Evolutionary conservation across 163 green algal genomes (phyloP).

Genomic region (Chlamydomonas reinhardtii): DNA sequence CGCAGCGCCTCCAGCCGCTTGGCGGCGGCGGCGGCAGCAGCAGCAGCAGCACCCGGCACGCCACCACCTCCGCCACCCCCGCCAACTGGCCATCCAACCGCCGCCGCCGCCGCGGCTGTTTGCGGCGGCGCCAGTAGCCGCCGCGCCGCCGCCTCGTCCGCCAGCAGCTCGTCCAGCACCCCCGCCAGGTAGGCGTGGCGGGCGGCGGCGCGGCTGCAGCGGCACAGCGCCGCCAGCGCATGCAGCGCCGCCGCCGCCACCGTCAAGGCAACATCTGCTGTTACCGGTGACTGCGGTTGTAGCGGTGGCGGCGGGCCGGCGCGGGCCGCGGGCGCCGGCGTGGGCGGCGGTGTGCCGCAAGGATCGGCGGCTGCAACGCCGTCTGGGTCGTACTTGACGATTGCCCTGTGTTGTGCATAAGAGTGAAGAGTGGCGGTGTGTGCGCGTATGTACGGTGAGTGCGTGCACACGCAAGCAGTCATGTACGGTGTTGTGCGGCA

Average conservation of each 20-base stretch:
- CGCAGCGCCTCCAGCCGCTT: background rate
- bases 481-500: too few species aligned
- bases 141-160: background rate
- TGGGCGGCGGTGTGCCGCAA: background rate
- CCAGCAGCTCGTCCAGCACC: slow-evolving; percentile 2
- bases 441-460: too few species aligned
- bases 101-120: background rate
- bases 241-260: background rate
- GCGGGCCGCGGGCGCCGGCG: too few species aligned
- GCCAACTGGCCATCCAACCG: background rate
- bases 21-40: too few species aligned
- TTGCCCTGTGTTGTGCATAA: too few species aligned
- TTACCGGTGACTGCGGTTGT: too few species aligned
- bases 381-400: background rate
- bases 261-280: too few species aligned
- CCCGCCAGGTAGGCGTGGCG: background rate
- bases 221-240: slow-evolving; percentile 3
- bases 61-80: background rate
- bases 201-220: slow-evolving; percentile 12
- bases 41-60: background rate
- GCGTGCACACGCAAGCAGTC: too few species aligned
- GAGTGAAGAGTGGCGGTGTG: too few species aligned
- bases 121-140: background rate
- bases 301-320: too few species aligned
- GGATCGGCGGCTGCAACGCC: slow-evolving; percentile 27